phyloP scores from a whole-genome alignment of 2,329 filamentous ascomycete species.

The Zalaria obscura region DNA sequence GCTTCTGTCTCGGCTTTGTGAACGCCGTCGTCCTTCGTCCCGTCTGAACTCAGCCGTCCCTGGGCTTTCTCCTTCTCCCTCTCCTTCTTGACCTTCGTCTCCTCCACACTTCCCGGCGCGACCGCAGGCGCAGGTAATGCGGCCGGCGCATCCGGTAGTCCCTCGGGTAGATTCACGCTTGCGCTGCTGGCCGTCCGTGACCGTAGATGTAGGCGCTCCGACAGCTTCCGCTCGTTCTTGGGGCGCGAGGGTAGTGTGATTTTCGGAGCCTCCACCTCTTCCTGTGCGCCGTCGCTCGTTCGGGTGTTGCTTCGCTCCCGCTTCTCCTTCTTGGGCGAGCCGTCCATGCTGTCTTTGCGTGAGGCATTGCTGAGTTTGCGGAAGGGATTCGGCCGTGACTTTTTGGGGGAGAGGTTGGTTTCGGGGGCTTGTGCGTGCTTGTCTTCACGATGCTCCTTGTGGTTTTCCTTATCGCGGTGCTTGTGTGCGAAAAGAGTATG shows the following conservation, averaged over 20 bases:
- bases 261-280: not conserved
- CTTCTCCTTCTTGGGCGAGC: not conserved
- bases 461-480: too few relatives aligned
- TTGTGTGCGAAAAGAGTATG: too few relatives aligned
- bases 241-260: constrained; percentile 9
- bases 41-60: not conserved
- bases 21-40: not conserved
- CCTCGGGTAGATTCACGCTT: constrained; percentile 53
- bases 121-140: constrained; percentile 34
- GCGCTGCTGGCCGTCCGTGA: constrained; percentile 22
- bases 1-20: constrained; percentile 25
- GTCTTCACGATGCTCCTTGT: not conserved
- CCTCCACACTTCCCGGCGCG: constrained; percentile 3
- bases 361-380: constrained; percentile 15
- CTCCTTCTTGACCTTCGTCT: constrained; percentile 2
- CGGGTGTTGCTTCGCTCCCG: not conserved
- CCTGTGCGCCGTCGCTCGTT: not conserved
- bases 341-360: not conserved
- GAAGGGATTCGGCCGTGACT: constrained; percentile 10
- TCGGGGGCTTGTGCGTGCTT: not conserved
- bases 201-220: constrained; percentile 53
- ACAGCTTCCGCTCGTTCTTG: constrained; percentile 36
- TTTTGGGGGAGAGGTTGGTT: constrained; percentile 15
- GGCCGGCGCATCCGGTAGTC: constrained; percentile 72
- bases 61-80: constrained; percentile 1